Conservation (phyloP, 2,329 filamentous ascomycete species). For the Penicillium hesseltinei region DNA sequence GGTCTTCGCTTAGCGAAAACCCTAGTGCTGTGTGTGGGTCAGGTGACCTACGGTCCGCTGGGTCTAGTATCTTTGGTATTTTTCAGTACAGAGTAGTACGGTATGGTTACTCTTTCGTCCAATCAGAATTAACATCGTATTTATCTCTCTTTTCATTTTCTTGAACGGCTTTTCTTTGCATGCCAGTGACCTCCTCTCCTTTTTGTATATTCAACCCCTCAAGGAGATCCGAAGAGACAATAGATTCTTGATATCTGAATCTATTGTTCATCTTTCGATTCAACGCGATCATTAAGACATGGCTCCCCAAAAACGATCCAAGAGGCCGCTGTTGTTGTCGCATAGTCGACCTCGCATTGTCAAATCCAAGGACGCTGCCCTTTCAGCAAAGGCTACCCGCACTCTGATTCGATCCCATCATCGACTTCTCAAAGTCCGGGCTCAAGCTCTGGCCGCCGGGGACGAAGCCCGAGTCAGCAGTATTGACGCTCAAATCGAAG, state of each 20-base stretch:
- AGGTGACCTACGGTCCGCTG: slow-evolving; percentile 30
- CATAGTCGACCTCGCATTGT: slow-evolving; percentile 47
- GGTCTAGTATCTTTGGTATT: slow-evolving; percentile 12
- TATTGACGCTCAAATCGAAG: slow-evolving; percentile 52
- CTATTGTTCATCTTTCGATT: background rate
- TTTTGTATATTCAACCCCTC: background rate
- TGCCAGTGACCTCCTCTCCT: background rate
- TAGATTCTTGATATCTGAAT: no score
- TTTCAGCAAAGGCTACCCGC: slow-evolving; percentile 59
- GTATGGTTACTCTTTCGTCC: background rate
- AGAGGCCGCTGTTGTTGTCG: slow-evolving; percentile 42
- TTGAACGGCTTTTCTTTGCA: slow-evolving; percentile 3
- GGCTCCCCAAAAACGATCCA: slow-evolving; percentile 33
- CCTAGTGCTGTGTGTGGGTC: slow-evolving; percentile 41
- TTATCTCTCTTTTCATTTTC: slow-evolving; percentile 3
- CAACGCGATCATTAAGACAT: slow-evolving; percentile 14
- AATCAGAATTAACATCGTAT: slow-evolving; percentile 2
- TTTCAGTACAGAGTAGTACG: background rate
- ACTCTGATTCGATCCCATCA: slow-evolving; percentile 61
- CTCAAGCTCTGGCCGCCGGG: slow-evolving; percentile 50
- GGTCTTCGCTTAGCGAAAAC: slow-evolving; percentile 44
- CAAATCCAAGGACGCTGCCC: slow-evolving; percentile 35
- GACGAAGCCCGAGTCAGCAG: slow-evolving; percentile 42
- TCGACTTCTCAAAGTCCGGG: slow-evolving; percentile 56
- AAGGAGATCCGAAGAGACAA: background rate